These are phyloP conservation scores for Botrytis paeoniae DNA, from an alignment of 2,329 filamentous ascomycete species.

Conservation along the genomic window DNA sequence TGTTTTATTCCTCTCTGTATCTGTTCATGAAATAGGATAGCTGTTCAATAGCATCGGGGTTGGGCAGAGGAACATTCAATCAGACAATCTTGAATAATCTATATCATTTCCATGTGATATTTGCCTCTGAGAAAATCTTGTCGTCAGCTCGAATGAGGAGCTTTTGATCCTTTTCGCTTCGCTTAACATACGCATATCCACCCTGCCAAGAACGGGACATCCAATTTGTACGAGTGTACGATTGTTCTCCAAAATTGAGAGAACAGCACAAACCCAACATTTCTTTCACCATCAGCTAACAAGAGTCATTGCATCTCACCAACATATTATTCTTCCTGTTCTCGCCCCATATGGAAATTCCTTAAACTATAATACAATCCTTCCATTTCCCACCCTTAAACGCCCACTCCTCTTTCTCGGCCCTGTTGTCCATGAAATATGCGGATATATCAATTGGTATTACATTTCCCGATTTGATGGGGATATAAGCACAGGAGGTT, in stretches of 20 bases:
- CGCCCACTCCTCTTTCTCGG: background rate
- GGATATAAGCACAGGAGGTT: background rate
- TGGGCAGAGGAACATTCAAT: too few species aligned
- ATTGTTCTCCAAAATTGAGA: background rate
- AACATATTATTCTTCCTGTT: background rate
- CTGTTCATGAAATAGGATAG: background rate
- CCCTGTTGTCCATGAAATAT: background rate
- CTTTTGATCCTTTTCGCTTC: background rate
- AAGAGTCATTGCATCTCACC: background rate
- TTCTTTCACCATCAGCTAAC: too few species aligned
- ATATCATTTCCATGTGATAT: background rate
- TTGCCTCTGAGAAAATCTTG: background rate
- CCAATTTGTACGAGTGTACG: background rate
- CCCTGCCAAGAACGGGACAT: background rate
- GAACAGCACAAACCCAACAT: background rate
- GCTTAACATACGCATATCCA: background rate
- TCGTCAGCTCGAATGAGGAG: background rate
- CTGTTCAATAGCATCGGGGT: background rate
- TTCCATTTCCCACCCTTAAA: background rate
- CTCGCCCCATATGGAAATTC: background rate
- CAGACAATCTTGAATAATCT: background rate
- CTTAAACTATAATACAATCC: background rate
- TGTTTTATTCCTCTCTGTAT: constrained; percentile 11
- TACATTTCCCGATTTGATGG: background rate
- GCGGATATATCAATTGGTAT: background rate